Conservation (phyloP, 2,329 filamentous ascomycete genomes). For the Sporothrix brasiliensis region DNA sequence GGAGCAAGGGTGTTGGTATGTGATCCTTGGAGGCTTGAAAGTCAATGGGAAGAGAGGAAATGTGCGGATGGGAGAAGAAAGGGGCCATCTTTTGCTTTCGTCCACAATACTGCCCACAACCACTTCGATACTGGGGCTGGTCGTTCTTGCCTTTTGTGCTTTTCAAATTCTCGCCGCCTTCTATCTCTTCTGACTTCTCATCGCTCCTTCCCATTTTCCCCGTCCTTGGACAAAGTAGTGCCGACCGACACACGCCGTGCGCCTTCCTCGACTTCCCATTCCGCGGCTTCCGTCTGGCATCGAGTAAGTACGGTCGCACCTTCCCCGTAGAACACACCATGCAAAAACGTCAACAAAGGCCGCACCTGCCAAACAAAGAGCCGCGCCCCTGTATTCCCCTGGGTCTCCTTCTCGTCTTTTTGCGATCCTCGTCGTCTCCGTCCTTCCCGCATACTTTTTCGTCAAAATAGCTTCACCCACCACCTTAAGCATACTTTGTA, state of each 20-base stretch:
- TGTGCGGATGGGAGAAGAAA: background rate
- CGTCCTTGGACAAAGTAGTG: background rate
- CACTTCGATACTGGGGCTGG: background rate
- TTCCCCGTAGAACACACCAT: background rate
- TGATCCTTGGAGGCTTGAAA: slow-evolving; percentile 13
- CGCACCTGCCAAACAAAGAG: too few species aligned
- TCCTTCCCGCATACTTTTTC: slow-evolving; percentile 16
- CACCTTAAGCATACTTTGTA: background rate
- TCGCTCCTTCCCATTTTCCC: background rate
- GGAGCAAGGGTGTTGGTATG: background rate
- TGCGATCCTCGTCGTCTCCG: slow-evolving; percentile 2
- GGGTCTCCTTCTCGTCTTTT: background rate
- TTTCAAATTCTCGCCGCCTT: background rate
- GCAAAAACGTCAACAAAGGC: background rate
- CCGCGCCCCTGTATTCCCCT: background rate
- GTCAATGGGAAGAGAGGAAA: background rate
- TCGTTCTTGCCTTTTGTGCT: slow-evolving; percentile 1
- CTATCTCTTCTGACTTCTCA: background rate
- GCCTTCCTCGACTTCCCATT: background rate
- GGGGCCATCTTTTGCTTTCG: background rate
- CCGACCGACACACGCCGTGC: background rate
- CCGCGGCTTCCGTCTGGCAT: slow-evolving; percentile 7
- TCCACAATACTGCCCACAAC: slow-evolving; percentile 1
- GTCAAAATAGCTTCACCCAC: slow-evolving; percentile 29
- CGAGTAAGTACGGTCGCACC: slow-evolving; percentile 8